Evolutionary conservation across 495 filamentous ascomycete species (phyloP).

Genomic region (Hypoxylon cercidicola): DNA sequence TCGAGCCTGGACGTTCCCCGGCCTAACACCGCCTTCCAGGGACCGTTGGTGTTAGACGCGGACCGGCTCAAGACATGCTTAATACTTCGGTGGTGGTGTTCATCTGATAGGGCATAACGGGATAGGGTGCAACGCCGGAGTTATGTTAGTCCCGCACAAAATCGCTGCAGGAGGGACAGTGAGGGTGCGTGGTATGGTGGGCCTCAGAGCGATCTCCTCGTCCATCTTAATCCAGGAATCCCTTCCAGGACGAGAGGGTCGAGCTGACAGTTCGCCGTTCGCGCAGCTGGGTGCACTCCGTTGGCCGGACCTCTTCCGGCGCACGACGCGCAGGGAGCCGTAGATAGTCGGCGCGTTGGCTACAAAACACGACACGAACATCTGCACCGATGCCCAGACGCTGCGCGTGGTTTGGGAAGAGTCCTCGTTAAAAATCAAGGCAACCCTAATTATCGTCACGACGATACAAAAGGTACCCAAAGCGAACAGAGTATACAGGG

Average conservation of each 20-base stretch:
- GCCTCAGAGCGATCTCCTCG: constrained; percentile 24
- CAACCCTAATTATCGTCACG: constrained; percentile 54
- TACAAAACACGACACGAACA: constrained; percentile 56
- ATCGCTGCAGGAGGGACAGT: constrained; percentile 2
- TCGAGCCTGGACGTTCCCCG: too few relatives aligned
- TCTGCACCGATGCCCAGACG: constrained; percentile 55
- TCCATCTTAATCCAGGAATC: constrained; percentile 45
- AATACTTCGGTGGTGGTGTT: not conserved
- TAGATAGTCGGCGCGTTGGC: constrained; percentile 57
- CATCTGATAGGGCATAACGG: constrained; percentile 1
- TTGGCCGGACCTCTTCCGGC: constrained; percentile 30
- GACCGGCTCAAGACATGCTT: not conserved
- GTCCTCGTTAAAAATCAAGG: constrained; percentile 46
- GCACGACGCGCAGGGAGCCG: constrained; percentile 42
- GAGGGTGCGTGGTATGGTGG: not conserved
- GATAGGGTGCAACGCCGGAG: constrained; percentile 14
- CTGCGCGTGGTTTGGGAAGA: constrained; percentile 53
- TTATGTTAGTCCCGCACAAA: constrained; percentile 9
- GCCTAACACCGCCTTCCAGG: too few relatives aligned
- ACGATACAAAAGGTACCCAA: constrained; percentile 56
- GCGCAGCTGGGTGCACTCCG: constrained; percentile 14
- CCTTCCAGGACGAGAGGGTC: constrained; percentile 12
- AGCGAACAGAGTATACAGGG: constrained; percentile 51
- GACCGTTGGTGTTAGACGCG: not conserved
- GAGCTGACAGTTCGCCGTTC: constrained; percentile 14